Evolutionary conservation across 1,284 basidiomycete genomes (phyloP), one percentile per base, ranked within the genome.

Genomic region (Afroboletus lepidellus): DNA sequence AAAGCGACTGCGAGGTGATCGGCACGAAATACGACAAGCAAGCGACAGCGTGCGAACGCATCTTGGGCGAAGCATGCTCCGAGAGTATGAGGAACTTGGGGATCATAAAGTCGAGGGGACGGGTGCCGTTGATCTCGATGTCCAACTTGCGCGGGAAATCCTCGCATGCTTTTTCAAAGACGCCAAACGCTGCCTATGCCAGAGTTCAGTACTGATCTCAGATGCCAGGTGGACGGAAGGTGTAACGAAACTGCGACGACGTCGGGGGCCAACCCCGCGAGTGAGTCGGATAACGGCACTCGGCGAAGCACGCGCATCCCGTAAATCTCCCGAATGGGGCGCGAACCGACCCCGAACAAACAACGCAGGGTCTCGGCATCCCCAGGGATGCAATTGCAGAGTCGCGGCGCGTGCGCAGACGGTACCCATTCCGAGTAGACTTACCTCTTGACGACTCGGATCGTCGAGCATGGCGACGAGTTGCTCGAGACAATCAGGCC

Each of bases 91-190:
- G 83, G 75, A 98, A 96, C 69, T 97, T 94, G 54, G 94, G 94
- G 60, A 98, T 88, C 86, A 97, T 92, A 70, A 85, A 92, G 72
- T 97, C 93, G 56, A 97, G 81, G 1, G 94, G 91, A 54, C 91
- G 81, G 24, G 85, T 84, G 45, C 93, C 94, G 59, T 83, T 85
- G 66, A 98, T 90, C 57, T 94, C 88, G 59, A 97, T 84, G 71
- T 98, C 96, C 70, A 99, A 82, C 72, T 96, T 94, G 57, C 91
- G 84, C 6, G 96, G 94, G 59, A 95, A 96, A 69, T 99, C 97
- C 74, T 98, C 94, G 71, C 94, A 96, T 51, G 97, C 88, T 71
- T 97, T 98, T 69, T 95, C 90, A 48, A 99, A 80, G 8, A 94
- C 90, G 67, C 92, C 91, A 75, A 98, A 97, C 15, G 94, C 92